Evolutionary conservation across 2,329 filamentous ascomycete species (phyloP).

Genomic region (Neonectria ditissima): DNA sequence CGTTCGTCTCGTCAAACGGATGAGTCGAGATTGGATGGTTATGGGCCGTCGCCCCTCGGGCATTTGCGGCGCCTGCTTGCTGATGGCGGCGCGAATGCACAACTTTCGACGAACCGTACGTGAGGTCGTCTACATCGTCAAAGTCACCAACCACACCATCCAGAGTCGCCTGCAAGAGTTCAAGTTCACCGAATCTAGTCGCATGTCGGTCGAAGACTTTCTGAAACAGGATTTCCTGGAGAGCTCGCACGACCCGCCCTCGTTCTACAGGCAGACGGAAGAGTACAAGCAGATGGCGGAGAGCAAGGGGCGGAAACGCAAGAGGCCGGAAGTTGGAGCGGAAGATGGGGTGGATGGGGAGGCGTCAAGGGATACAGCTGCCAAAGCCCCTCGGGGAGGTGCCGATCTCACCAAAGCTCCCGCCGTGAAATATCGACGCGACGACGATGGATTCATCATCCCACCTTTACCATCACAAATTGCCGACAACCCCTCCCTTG

Average conservation of each 20-base stretch:
- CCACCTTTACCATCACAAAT: constrained; percentile 62
- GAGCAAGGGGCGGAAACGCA: constrained; percentile 62
- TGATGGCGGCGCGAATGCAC: constrained; percentile 97
- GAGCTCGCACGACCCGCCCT: constrained; percentile 82
- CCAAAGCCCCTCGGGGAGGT: constrained; percentile 41
- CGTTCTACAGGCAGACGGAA: constrained; percentile 76
- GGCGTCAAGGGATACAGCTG: background rate
- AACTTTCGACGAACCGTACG: constrained; percentile 93
- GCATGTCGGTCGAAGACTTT: constrained; percentile 89
- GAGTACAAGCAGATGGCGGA: constrained; percentile 67
- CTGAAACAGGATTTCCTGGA: constrained; percentile 78
- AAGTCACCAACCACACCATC: constrained; percentile 93
- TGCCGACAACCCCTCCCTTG: constrained; percentile 47
- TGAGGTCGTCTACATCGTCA: constrained; percentile 98
- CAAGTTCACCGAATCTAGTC: constrained; percentile 84
- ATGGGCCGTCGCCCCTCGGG: constrained; percentile 93
- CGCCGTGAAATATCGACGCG: constrained; percentile 59
- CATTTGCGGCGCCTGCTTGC: constrained; percentile 91
- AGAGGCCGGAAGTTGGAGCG: constrained; percentile 51
- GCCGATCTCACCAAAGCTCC: constrained; percentile 52
- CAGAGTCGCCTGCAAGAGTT: constrained; percentile 94
- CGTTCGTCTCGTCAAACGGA: constrained; percentile 86
- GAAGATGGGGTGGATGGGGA: constrained; percentile 39
- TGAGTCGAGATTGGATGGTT: constrained; percentile 98
- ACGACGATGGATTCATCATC: constrained; percentile 77